Base-by-base conservation (phyloP, 441 rosid genomes). In the Melastoma candidum region DNA sequence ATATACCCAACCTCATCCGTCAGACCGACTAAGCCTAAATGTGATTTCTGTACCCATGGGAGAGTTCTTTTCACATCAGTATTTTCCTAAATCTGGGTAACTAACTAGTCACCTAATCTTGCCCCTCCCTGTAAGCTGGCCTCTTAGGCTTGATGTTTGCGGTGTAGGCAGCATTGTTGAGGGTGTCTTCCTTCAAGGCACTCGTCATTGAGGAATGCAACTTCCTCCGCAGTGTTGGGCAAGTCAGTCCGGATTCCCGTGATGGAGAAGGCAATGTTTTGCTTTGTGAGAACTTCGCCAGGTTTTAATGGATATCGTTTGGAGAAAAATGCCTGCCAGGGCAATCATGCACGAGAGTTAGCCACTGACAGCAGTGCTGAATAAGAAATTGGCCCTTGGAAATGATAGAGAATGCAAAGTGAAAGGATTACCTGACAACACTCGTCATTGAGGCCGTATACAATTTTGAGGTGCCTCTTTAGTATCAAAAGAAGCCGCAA, bases 131-230 rank as follows among this genome's bases (percentile, higher is more conserved):
- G 41, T 36, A 76, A 32, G 78, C 66, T 12, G 90, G 85, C 0
- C 97, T 85, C 65, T 90, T 95, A 64, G 90, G 76, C 72, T 95
- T 94, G 52, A 87, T 75, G 70, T 68, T 90, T 12, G 96, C 78
- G 27, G 97, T 82, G 69, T 80, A 94, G 6, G 77, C 71, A 1
- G 82, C 53, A 71, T 80, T 84, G 74, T 94, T 96, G 1, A 85
- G 52, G 22, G 96, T 74, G 67, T 94, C 97, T 67, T 94, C 99
- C 73, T 77, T 81, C 72, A 90, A 69, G 0, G 99, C 94, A 36
- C 64, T 81, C 70, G 99, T 76, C 83, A 90, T 84, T 81, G 81
- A 50, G 67, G 82, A 41, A 17, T 17, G 77, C 65, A 57, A 90
- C 68, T 57, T 94, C 97, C 64, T 76, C 83, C 65, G 79, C 72